Conservation (phyloP, 495 filamentous ascomycete species). For the Tetracladium setigerum region DNA sequence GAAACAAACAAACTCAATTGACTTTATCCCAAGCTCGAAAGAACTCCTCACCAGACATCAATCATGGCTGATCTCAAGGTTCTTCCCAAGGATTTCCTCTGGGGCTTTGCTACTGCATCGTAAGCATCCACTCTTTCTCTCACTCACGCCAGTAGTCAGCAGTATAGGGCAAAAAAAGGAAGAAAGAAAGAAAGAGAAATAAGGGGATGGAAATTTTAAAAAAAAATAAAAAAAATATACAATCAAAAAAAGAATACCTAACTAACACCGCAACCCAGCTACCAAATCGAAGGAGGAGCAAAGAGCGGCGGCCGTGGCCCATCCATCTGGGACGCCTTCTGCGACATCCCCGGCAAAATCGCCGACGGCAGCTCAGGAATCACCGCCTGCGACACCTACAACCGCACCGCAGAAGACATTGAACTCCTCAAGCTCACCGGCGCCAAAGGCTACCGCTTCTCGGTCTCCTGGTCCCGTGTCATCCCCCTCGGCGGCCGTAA, state of each 20-base stretch:
- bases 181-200: too few species aligned
- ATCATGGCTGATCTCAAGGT: not conserved
- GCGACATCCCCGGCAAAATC: slow-evolving; percentile 65
- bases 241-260: not conserved
- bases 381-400: slow-evolving; percentile 71
- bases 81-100: slow-evolving; percentile 67
- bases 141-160: not conserved
- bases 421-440: slow-evolving; percentile 57
- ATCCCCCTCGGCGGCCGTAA: slow-evolving; percentile 59
- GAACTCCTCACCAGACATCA: too few species aligned
- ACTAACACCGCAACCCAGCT: slow-evolving; percentile 32
- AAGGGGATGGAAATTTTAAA: too few species aligned
- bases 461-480: slow-evolving; percentile 66
- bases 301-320: slow-evolving; percentile 62
- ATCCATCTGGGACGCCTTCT: slow-evolving; percentile 76
- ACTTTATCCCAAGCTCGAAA: too few species aligned
- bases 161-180: too few species aligned
- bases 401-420: slow-evolving; percentile 66
- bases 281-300: slow-evolving; percentile 68
- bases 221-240: too few species aligned
- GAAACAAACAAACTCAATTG: too few species aligned
- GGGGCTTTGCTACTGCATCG: slow-evolving; percentile 78
- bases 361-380: slow-evolving; percentile 61
- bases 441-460: slow-evolving; percentile 65
- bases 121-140: slow-evolving; percentile 28